A percentile compares a stretch with the other conserved stretches of the same genome.
These are phyloP conservation scores for Naegleria lovaniensis DNA, from an alignment of 208 protist species.

Conservation along the genomic window DNA sequence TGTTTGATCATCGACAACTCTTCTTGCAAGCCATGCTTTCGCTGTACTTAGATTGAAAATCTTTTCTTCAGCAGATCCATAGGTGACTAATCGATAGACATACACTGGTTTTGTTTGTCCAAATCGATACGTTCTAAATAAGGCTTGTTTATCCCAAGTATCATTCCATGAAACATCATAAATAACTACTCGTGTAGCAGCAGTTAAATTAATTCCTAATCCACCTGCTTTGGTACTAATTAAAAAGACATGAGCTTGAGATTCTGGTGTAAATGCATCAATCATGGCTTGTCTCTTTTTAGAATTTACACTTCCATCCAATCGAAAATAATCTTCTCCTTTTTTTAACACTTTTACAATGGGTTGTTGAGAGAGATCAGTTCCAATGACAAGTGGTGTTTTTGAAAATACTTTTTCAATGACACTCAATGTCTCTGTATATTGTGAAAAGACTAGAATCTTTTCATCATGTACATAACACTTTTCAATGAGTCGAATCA, in stretches of 20 bases:
- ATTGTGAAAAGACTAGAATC: constrained; percentile 32
- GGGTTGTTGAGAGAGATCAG: neutral
- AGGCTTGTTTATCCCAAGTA: constrained; percentile 74
- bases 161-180: constrained; percentile 87
- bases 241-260: constrained; percentile 58
- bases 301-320: constrained; percentile 55
- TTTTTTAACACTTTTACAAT: neutral
- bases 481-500: constrained; percentile 26
- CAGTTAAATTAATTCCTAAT: constrained; percentile 80
- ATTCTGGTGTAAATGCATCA: constrained; percentile 57
- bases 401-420: constrained; percentile 1
- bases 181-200: constrained; percentile 84
- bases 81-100: constrained; percentile 80
- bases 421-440: constrained; percentile 30
- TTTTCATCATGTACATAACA: constrained; percentile 13
- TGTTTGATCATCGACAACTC: neutral
- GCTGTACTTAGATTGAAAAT: constrained; percentile 44
- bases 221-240: constrained; percentile 75
- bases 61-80: constrained; percentile 82
- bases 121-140: constrained; percentile 82
- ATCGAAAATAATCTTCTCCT: constrained; percentile 38
- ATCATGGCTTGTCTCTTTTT: constrained; percentile 54
- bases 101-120: constrained; percentile 76
- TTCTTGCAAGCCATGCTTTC: neutral
- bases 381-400: neutral